Conservation (phyloP, 2,329 filamentous ascomycete genomes). For the Xylariaceae sp. region DNA sequence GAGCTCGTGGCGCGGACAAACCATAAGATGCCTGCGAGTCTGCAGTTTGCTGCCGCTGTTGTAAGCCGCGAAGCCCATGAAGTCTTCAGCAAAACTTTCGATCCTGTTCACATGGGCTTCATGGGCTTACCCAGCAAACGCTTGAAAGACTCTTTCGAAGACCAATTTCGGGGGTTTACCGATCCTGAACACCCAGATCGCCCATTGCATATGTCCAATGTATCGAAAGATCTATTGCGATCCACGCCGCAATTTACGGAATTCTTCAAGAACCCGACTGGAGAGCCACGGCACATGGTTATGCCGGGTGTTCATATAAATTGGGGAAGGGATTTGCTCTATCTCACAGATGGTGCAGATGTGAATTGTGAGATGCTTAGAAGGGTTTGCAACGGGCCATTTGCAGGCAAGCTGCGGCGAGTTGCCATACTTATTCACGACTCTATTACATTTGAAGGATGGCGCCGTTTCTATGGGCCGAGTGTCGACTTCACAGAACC, state of each 20-base stretch:
- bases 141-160: slow-evolving; percentile 15
- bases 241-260: slow-evolving; percentile 14
- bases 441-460: slow-evolving; percentile 17
- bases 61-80: slow-evolving; percentile 22
- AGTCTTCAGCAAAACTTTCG: slow-evolving; percentile 19
- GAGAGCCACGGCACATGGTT: slow-evolving; percentile 6
- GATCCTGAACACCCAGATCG: not conserved
- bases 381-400: slow-evolving; percentile 20
- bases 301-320: slow-evolving; percentile 23
- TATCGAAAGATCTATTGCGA: slow-evolving; percentile 3
- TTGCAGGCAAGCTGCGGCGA: slow-evolving; percentile 19
- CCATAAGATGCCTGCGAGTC: slow-evolving; percentile 4
- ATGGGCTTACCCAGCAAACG: slow-evolving; percentile 21
- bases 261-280: slow-evolving; percentile 13
- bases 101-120: slow-evolving; percentile 23
- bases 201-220: not conserved
- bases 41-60: slow-evolving; percentile 18
- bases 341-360: slow-evolving; percentile 21
- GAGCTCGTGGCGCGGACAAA: slow-evolving; percentile 25
- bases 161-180: slow-evolving; percentile 1
- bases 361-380: slow-evolving; percentile 22
- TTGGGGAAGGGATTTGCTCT: slow-evolving; percentile 25
- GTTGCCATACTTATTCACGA: slow-evolving; percentile 27
- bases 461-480: slow-evolving; percentile 22
- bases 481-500: slow-evolving; percentile 20